Conservation (phyloP, 805 yeast genomes). For the Wickerhamomyces hampshirensis region DNA sequence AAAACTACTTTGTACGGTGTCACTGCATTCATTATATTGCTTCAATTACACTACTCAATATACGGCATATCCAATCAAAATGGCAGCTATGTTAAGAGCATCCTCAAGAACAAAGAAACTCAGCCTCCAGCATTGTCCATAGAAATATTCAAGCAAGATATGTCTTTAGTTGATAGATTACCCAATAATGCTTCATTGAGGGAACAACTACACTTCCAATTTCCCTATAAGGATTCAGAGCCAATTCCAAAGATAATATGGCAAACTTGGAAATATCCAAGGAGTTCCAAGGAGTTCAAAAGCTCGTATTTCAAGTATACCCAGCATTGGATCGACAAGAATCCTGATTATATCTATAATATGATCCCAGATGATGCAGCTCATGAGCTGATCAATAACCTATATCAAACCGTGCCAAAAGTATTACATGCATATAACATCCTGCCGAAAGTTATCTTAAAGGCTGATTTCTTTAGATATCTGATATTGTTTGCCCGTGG, state of each 20-base stretch:
- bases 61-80: constrained; percentile 11
- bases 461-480: constrained; percentile 93
- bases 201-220: constrained; percentile 62
- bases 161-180: constrained; percentile 2
- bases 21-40: constrained; percentile 2
- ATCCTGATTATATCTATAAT: constrained; percentile 65
- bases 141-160: constrained; percentile 5
- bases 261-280: constrained; percentile 89
- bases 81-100: background rate
- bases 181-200: constrained; percentile 27
- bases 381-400: constrained; percentile 45
- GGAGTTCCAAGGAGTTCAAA: constrained; percentile 54
- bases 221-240: constrained; percentile 64
- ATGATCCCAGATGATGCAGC: constrained; percentile 69
- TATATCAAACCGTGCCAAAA: constrained; percentile 70
- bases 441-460: constrained; percentile 77
- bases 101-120: constrained; percentile 1
- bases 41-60: constrained; percentile 10
- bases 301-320: constrained; percentile 43
- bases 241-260: constrained; percentile 78
- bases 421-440: constrained; percentile 68
- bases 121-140: background rate
- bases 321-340: constrained; percentile 58
- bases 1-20: constrained; percentile 1
- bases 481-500: constrained; percentile 84